Base-by-base conservation (phyloP, 495 filamentous ascomycete genomes). In the Penicillium mononematosum region DNA sequence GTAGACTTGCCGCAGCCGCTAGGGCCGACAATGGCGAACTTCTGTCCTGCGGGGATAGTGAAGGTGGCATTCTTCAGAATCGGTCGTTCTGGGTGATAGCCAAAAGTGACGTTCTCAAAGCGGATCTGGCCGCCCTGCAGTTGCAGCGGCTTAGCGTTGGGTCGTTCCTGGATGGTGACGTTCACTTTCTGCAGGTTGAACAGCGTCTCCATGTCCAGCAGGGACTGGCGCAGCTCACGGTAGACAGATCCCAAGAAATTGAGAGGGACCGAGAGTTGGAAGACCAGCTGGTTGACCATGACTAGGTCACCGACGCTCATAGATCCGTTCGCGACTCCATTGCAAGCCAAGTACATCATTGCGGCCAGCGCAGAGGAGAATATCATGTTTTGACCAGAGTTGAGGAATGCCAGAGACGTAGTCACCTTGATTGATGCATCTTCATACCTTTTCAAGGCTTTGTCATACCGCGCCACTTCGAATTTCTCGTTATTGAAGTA, bases 151-250 rank as follows among this genome's bases (percentile, higher is more conserved):
- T 87, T 85, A 3, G 95, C 89, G 58, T 90, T 75, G 20, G 83
- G 79, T 32, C 78, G 73, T 51, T 98, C 92, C 63, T 85, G 85
- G 67, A 98, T 87, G 19, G 85, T 83, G 38, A 97, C 85, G 60
- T 98, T 96, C 65, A 98, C 95, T 68, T 96, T 97, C 69, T 98
- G 95, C n/a, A 98, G 78, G 68, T 96, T 96, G 79, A 98, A 98
- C 12, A 98, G 81, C 1, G 95, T 97, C 72, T 98, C 94, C 95
- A 98, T 98, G 68, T 98, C 94, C 50, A 98, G 74, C 47, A 98
- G 76, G 12, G 91, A 96, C 74, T 98, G 95, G 41, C 94, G 81
- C 46, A 98, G 81, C 76, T 98, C 95, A 58, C 94, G 88, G 70
- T 98, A 98, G 5, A 98, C 92, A 7, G 89, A 92, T 10, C 94